These are phyloP conservation scores for Solanum chmielewskii DNA, from an alignment of 257 asterid genomes.

Conservation along the genomic window DNA sequence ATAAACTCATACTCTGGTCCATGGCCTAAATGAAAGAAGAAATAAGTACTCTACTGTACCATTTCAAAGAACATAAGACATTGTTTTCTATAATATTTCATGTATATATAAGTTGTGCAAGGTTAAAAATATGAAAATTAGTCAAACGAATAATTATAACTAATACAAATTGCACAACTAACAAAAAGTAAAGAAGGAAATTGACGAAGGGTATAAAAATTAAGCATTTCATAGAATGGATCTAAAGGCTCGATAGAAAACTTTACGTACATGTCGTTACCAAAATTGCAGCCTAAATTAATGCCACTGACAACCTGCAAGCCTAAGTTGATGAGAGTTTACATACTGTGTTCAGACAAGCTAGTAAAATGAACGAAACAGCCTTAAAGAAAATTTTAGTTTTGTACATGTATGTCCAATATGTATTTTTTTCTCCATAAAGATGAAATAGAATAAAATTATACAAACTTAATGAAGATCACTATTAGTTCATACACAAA, in stretches of 20 bases:
- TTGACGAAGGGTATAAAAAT: background rate
- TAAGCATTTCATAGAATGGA: background rate
- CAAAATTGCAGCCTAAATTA: constrained; percentile 78
- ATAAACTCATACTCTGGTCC: background rate
- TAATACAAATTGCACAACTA: background rate
- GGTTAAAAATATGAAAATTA: too few species aligned
- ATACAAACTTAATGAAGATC: background rate
- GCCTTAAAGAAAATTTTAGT: background rate
- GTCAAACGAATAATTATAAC: too few species aligned
- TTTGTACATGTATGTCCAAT: background rate
- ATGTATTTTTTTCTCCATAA: background rate
- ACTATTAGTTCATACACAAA: background rate
- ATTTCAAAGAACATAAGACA: background rate
- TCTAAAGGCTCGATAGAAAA: background rate
- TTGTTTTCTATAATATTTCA: too few species aligned
- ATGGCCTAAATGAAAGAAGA: background rate
- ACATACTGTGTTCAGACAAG: too few species aligned
- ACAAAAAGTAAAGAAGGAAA: background rate
- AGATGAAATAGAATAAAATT: background rate
- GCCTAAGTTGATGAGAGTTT: constrained; percentile 1
- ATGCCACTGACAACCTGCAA: constrained; percentile 87
- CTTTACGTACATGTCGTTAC: constrained; percentile 60
- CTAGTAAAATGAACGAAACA: too few species aligned
- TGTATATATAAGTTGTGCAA: too few species aligned
- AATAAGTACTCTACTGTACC: background rate